A percentile compares a stretch with the other conserved stretches of the same genome.
Conservation (phyloP, 345 rosid species). For the Brassica incana region DNA sequence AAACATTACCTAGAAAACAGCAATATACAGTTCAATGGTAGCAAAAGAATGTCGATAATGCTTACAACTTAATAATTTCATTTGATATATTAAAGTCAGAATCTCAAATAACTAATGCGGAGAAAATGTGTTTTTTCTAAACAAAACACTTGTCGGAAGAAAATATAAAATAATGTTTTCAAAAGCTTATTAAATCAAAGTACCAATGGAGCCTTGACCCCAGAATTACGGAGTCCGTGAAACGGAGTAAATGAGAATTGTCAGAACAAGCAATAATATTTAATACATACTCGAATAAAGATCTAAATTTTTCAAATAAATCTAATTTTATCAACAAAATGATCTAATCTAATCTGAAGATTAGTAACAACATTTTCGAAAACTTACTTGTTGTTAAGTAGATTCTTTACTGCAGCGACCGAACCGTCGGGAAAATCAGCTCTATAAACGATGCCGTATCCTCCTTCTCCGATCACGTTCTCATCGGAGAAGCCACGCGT, state of each 20-base stretch:
- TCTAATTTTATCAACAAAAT: neutral
- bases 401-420: conserved; percentile 85
- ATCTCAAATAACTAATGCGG: conserved; percentile 17
- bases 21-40: conserved; percentile 12
- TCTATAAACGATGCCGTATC: conserved; percentile 83
- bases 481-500: conserved; percentile 78
- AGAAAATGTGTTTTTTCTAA: neutral
- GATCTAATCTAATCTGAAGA: neutral
- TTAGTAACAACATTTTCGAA: neutral
- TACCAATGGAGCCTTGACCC: conserved; percentile 39
- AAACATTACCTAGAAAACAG: conserved; percentile 1
- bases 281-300: conserved; percentile 3
- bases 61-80: neutral
- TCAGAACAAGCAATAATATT: conserved; percentile 23
- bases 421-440: conserved; percentile 76
- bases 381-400: conserved; percentile 85
- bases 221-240: conserved; percentile 45
- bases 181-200: conserved; percentile 18
- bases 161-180: neutral
- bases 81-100: conserved; percentile 12
- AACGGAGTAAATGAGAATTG: conserved; percentile 22
- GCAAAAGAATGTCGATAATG: neutral
- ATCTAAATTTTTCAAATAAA: conserved; percentile 8
- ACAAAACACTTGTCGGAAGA: conserved; percentile 15
- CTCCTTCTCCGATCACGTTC: conserved; percentile 93